These are phyloP conservation scores for Trichoderma lentiforme DNA, from an alignment of 2,329 filamentous ascomycete species.

Conservation along the genomic window DNA sequence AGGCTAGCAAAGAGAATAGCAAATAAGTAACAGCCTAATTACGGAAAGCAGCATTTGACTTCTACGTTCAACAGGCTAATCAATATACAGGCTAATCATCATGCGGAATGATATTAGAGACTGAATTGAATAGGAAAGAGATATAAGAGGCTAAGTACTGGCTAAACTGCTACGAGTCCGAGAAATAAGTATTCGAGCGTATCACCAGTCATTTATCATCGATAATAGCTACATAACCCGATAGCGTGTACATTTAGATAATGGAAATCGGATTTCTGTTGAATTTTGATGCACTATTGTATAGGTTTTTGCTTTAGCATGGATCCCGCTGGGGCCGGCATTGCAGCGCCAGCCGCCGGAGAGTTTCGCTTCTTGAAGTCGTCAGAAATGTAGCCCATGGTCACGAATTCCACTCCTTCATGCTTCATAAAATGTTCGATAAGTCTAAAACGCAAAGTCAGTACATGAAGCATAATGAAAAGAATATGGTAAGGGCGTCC, in stretches of 20 bases:
- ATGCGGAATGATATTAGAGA: neutral
- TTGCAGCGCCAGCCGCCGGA: neutral
- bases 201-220: neutral
- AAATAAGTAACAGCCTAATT: neutral
- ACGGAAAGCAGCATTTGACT: neutral
- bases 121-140: neutral
- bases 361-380: neutral
- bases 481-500: too few species aligned
- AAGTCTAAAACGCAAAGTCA: neutral
- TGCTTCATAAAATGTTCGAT: neutral
- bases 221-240: neutral
- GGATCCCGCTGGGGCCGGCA: neutral
- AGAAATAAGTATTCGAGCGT: neutral
- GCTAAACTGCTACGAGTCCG: neutral
- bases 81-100: neutral
- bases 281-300: neutral
- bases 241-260: neutral
- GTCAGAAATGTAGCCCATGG: neutral
- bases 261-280: neutral
- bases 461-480: neutral
- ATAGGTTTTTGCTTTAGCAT: neutral
- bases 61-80: neutral
- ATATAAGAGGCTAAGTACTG: neutral
- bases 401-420: neutral
- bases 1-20: neutral